Evolutionary conservation across 1,284 basidiomycete genomes (phyloP).

Genomic region (Cryptococcus jaspeensis): DNA sequence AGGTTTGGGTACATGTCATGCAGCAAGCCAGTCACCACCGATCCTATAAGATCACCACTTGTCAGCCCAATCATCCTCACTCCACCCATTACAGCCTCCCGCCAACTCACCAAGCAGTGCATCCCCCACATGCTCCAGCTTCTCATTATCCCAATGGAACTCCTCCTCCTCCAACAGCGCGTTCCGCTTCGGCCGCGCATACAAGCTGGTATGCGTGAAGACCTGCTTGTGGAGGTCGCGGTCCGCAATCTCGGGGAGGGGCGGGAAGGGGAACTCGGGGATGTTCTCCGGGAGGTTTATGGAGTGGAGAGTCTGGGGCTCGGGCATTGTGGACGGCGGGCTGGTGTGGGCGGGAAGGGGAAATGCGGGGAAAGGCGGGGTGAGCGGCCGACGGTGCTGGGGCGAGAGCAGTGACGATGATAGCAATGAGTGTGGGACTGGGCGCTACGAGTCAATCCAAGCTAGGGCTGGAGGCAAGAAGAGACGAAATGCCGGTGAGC

Average conservation of each 20-base stretch:
- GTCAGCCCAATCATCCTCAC: background rate
- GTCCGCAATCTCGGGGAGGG: slow-evolving; percentile 31
- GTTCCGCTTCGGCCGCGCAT: slow-evolving; percentile 7
- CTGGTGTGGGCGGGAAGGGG: too few relatives aligned
- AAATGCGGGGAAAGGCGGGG: too few relatives aligned
- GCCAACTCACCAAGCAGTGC: slow-evolving; percentile 29
- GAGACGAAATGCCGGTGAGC: too few relatives aligned
- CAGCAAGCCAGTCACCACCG: slow-evolving; percentile 33
- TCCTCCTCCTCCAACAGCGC: slow-evolving; percentile 8
- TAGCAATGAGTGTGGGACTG: too few relatives aligned
- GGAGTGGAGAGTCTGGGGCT: too few relatives aligned
- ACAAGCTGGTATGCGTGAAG: slow-evolving; percentile 33
- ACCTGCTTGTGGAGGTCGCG: slow-evolving; percentile 18
- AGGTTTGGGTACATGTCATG: slow-evolving; percentile 40
- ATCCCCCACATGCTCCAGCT: slow-evolving; percentile 45
- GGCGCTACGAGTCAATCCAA: too few relatives aligned
- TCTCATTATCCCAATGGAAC: slow-evolving; percentile 35
- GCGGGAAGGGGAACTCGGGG: slow-evolving; percentile 23
- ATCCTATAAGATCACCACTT: slow-evolving; percentile 6
- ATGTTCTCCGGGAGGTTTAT: slow-evolving; percentile 1
- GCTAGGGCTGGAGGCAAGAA: too few relatives aligned
- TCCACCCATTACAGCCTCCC: background rate
- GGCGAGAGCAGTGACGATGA: too few relatives aligned
- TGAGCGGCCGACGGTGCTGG: too few relatives aligned
- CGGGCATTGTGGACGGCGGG: too few relatives aligned